Percentiles rank a stretch among this genome's conserved stretches.
Evolutionary conservation across 2,329 filamentous ascomycete genomes (phyloP).

Genomic region (Pseudogymnoascus sp.): DNA sequence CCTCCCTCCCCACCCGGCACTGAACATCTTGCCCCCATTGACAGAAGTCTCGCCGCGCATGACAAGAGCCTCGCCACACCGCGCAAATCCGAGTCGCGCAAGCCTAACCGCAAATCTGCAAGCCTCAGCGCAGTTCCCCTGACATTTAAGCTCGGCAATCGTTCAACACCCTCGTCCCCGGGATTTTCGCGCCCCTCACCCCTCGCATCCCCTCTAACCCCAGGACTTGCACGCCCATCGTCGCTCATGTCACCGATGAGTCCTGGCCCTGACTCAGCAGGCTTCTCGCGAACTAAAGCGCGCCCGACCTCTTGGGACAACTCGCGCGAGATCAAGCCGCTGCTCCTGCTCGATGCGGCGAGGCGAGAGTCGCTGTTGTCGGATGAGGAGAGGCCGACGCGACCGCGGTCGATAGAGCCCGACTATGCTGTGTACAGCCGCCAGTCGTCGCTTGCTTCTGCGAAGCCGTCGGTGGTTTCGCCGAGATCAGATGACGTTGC

Average conservation of each 20-base stretch:
- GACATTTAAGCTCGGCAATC: conserved; percentile 40
- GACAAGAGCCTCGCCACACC: not conserved
- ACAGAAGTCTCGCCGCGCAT: conserved; percentile 11
- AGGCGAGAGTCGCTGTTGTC: conserved; percentile 12
- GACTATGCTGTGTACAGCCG: not conserved
- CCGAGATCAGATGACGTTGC: not conserved
- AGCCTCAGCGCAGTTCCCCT: conserved; percentile 48
- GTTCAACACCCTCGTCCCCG: conserved; percentile 36
- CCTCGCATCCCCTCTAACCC: conserved; percentile 30
- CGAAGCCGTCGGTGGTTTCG: not conserved
- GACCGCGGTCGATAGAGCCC: not conserved
- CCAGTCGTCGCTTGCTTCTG: not conserved
- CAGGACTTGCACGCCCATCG: conserved; percentile 24
- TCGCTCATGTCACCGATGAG: conserved; percentile 26
- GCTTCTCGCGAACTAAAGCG: not conserved
- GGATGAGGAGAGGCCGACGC: conserved; percentile 24
- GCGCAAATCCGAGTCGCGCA: not conserved
- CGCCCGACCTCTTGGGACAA: conserved; percentile 55
- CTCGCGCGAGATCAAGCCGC: conserved; percentile 64
- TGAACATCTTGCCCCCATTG: conserved; percentile 34
- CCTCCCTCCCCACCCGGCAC: conserved; percentile 41
- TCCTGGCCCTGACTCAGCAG: not conserved
- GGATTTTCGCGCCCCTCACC: conserved; percentile 34
- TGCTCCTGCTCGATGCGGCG: conserved; percentile 31
- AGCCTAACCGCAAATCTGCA: conserved; percentile 21